These are phyloP conservation scores for Heterobasidion occidentale DNA, from an alignment of 1,284 basidiomycete species.

Conservation along the genomic window DNA sequence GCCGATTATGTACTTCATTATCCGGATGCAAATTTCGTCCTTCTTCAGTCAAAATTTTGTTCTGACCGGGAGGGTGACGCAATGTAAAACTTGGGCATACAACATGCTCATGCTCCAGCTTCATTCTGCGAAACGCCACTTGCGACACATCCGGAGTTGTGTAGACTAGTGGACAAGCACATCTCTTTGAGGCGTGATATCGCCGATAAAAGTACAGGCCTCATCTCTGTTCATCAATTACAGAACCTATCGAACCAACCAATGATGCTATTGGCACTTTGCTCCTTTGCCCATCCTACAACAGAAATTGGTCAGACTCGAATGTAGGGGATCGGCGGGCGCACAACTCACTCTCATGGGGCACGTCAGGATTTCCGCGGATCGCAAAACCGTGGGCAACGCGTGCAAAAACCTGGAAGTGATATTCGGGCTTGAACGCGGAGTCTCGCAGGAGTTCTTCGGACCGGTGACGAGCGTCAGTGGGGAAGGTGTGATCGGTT, in stretches of 20 bases:
- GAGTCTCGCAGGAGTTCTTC: slow-evolving; percentile 27
- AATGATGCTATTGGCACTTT: slow-evolving; percentile 37
- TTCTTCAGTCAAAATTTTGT: too few species aligned
- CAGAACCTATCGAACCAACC: slow-evolving; percentile 38
- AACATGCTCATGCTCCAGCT: too few species aligned
- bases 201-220: not conserved
- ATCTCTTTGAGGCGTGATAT: not conserved
- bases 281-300: slow-evolving; percentile 54
- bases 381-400: slow-evolving; percentile 38
- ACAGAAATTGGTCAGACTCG: not conserved
- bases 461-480: not conserved
- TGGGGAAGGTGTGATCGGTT: not conserved
- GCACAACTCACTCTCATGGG: not conserved
- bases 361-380: slow-evolving; percentile 25
- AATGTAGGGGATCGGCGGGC: not conserved
- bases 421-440: slow-evolving; percentile 33
- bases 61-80: too few species aligned
- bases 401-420: slow-evolving; percentile 40
- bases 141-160: not conserved
- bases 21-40: too few species aligned
- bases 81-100: too few species aligned
- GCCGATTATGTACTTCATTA: too few species aligned
- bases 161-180: not conserved
- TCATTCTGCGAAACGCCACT: too few species aligned
- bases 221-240: not conserved